Conservation (phyloP, 2,329 filamentous ascomycete species). For the Penicillium brevicompactum region DNA sequence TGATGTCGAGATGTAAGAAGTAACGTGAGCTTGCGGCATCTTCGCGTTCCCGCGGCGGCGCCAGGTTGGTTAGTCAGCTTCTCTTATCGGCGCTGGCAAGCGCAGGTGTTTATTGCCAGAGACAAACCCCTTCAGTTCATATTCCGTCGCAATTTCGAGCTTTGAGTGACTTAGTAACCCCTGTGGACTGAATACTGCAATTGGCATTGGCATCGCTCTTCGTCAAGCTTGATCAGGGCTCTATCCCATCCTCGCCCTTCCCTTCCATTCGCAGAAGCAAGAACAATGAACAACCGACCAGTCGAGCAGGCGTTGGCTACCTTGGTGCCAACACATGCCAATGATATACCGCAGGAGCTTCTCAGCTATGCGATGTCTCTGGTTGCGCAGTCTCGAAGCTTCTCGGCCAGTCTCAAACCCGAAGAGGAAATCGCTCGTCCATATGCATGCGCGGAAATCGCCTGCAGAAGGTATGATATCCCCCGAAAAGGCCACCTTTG, state of each 20-base stretch:
- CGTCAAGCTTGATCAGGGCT: not conserved
- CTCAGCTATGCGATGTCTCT: slow-evolving; percentile 71
- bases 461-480: slow-evolving; percentile 71
- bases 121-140: slow-evolving; percentile 1
- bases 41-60: slow-evolving; percentile 1
- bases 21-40: slow-evolving; percentile 9
- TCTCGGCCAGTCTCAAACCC: slow-evolving; percentile 74
- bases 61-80: slow-evolving; percentile 22
- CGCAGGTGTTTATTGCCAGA: slow-evolving; percentile 5
- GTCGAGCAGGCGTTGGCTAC: slow-evolving; percentile 73
- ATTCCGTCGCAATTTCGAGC: not conserved
- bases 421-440: slow-evolving; percentile 86
- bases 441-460: slow-evolving; percentile 85
- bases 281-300: slow-evolving; percentile 68
- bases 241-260: not conserved
- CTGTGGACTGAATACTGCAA: not conserved
- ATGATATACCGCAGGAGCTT: slow-evolving; percentile 68
- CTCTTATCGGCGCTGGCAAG: slow-evolving; percentile 9
- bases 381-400: slow-evolving; percentile 76
- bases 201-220: not conserved
- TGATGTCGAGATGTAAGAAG: not conserved
- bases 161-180: not conserved
- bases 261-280: not conserved
- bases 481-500: not conserved
- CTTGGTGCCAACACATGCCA: slow-evolving; percentile 72